phyloP scores from a whole-genome alignment of 441 rosid species.

The Lagerstroemia fauriei region DNA sequence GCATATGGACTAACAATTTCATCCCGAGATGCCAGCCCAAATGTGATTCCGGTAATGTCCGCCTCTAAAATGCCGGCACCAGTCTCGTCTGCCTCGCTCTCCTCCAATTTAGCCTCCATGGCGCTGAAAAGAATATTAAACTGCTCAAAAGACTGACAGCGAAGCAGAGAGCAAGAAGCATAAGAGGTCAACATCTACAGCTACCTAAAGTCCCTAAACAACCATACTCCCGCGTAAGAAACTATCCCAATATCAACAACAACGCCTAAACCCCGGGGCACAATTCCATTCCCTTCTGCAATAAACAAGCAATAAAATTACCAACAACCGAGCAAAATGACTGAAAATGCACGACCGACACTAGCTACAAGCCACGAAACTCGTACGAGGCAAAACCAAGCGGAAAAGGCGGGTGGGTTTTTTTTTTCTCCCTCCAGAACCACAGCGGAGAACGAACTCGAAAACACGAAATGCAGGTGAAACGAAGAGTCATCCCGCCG shows the following conservation, averaged over 20 bases:
- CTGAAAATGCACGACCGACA: background rate
- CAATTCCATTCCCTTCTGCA: background rate
- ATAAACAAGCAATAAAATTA: background rate
- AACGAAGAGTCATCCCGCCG: background rate
- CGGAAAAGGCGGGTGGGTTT: background rate
- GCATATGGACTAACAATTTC: conserved; percentile 66
- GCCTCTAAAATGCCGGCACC: conserved; percentile 53
- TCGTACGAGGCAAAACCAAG: conserved; percentile 7
- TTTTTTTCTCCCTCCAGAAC: conserved; percentile 12
- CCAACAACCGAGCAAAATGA: background rate
- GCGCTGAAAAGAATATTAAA: conserved; percentile 4
- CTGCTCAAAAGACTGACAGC: background rate
- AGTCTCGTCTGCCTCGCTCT: conserved; percentile 57
- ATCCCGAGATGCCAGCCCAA: conserved; percentile 65
- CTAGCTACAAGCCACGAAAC: background rate
- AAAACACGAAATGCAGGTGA: conserved; percentile 14
- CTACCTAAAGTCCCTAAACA: background rate
- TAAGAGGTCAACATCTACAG: background rate
- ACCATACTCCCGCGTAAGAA: background rate
- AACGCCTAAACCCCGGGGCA: background rate
- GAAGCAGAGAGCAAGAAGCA: background rate
- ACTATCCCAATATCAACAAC: background rate
- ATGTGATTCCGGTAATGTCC: conserved; percentile 68
- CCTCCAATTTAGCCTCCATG: conserved; percentile 4
- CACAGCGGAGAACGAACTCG: conserved; percentile 14